phyloP scores from a whole-genome alignment of 2,329 filamentous ascomycete species.

The Monosporascus sp. region DNA sequence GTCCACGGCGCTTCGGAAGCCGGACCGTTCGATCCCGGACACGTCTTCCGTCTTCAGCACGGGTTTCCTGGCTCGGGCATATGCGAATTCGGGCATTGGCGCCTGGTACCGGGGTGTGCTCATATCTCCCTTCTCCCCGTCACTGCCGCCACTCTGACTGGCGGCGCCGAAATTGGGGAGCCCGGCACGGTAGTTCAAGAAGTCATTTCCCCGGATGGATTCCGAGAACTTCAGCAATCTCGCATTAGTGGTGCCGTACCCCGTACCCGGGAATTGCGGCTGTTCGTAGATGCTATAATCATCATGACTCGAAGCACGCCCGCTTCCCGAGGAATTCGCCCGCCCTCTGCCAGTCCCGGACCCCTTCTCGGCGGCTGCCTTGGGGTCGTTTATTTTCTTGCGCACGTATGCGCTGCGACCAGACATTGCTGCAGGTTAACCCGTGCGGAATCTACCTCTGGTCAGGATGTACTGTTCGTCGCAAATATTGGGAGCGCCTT shows the following conservation, averaged over 20 bases:
- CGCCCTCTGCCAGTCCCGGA: slow-evolving; percentile 21
- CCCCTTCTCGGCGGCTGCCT: slow-evolving; percentile 25
- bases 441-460: too few relatives aligned
- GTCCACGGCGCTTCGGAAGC: slow-evolving; percentile 46
- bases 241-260: slow-evolving; percentile 37
- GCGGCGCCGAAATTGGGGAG: slow-evolving; percentile 26
- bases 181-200: slow-evolving; percentile 17
- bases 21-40: slow-evolving; percentile 51
- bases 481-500: too few relatives aligned
- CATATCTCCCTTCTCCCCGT: slow-evolving; percentile 28
- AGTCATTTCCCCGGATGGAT: slow-evolving; percentile 28
- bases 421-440: slow-evolving; percentile 37
- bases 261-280: slow-evolving; percentile 33
- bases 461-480: too few relatives aligned
- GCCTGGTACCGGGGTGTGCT: slow-evolving; percentile 18
- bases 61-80: slow-evolving; percentile 37
- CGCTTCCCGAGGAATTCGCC: slow-evolving; percentile 31
- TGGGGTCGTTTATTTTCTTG: slow-evolving; percentile 51
- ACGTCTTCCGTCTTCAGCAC: slow-evolving; percentile 45
- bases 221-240: slow-evolving; percentile 43
- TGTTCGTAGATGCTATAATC: slow-evolving; percentile 34
- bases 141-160: slow-evolving; percentile 35
- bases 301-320: slow-evolving; percentile 31
- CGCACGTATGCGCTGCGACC: slow-evolving; percentile 54
- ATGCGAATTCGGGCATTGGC: slow-evolving; percentile 38